A percentile compares a stretch with the other conserved stretches of the same genome.
phyloP scores from a whole-genome alignment of 352 stramenopile genomes.

The Phytophthora brassicae region DNA sequence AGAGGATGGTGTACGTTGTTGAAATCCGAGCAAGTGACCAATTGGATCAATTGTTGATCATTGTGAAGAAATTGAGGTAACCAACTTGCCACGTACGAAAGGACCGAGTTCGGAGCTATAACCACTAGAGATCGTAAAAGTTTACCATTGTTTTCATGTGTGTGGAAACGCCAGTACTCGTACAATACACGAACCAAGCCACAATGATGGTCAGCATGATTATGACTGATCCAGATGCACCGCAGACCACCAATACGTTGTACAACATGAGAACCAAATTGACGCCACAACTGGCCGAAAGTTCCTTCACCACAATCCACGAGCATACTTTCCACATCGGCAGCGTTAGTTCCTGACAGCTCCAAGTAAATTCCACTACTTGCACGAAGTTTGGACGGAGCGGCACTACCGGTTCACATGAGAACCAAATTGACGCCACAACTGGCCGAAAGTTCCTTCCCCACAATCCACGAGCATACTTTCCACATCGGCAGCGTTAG shows the following conservation, averaged over 20 bases:
- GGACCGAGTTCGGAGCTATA: slow-evolving; percentile 53
- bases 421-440: slow-evolving; percentile 66
- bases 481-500: slow-evolving; percentile 6
- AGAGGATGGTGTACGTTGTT: slow-evolving; percentile 41
- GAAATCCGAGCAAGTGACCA: slow-evolving; percentile 55
- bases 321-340: slow-evolving; percentile 61
- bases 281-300: slow-evolving; percentile 88
- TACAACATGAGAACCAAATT: slow-evolving; percentile 43
- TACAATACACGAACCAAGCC: slow-evolving; percentile 92
- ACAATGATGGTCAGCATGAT: slow-evolving; percentile 97
- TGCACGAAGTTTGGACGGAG: slow-evolving; percentile 96
- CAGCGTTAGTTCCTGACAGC: slow-evolving; percentile 26
- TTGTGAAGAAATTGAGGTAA: slow-evolving; percentile 24
- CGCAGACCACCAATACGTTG: slow-evolving; percentile 62
- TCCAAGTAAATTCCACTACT: slow-evolving; percentile 93
- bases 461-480: slow-evolving; percentile 94
- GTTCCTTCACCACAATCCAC: slow-evolving; percentile 96
- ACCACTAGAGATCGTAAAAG: slow-evolving; percentile 31
- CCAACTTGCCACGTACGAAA: slow-evolving; percentile 61
- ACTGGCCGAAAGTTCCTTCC: slow-evolving; percentile 94
- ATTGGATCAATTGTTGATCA: slow-evolving; percentile 28
- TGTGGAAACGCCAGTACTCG: slow-evolving; percentile 46
- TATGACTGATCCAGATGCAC: slow-evolving; percentile 96
- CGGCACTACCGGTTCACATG: slow-evolving; percentile 81
- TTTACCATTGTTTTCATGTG: slow-evolving; percentile 3